phyloP scores from a whole-genome alignment of 2,329 filamentous ascomycete genomes.

The Cladobotryum protrusum region DNA sequence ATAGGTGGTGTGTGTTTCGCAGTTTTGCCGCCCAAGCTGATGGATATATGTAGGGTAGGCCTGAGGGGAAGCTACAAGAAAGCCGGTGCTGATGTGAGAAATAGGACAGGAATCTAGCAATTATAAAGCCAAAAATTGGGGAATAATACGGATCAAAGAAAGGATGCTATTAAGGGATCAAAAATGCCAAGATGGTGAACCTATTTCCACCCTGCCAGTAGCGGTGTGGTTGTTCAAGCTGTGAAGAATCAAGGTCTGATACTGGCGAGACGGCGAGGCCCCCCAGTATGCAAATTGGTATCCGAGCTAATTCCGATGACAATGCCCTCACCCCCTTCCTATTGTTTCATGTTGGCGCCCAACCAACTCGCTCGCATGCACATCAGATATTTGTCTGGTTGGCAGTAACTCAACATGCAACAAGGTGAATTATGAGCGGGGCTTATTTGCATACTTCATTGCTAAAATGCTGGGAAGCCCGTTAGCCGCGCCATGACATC shows the following conservation, averaged over 20 bases:
- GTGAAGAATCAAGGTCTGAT: neutral
- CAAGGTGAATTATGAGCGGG: constrained; percentile 9
- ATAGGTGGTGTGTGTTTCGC: neutral
- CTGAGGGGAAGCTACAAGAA: too few relatives aligned
- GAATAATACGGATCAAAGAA: too few relatives aligned
- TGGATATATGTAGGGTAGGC: neutral
- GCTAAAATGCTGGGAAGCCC: constrained; percentile 17
- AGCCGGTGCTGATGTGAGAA: too few relatives aligned
- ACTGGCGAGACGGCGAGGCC: neutral
- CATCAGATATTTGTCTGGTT: neutral
- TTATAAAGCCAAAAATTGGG: too few relatives aligned
- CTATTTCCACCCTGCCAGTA: too few relatives aligned
- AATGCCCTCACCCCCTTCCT: constrained; percentile 15
- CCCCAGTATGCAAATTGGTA: constrained; percentile 14
- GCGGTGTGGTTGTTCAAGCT: too few relatives aligned
- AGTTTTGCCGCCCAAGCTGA: neutral
- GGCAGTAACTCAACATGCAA: constrained; percentile 5
- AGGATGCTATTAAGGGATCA: too few relatives aligned
- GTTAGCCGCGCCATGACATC: constrained; percentile 25
- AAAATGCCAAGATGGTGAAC: too few relatives aligned
- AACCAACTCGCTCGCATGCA: constrained; percentile 1
- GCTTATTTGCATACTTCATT: constrained; percentile 3
- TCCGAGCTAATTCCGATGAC: constrained; percentile 20
- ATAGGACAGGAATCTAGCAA: too few relatives aligned
- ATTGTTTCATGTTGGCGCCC: constrained; percentile 20